Evolutionary conservation across 306 rosid species (phyloP).

Genomic region (Adenanthera pavonina): DNA sequence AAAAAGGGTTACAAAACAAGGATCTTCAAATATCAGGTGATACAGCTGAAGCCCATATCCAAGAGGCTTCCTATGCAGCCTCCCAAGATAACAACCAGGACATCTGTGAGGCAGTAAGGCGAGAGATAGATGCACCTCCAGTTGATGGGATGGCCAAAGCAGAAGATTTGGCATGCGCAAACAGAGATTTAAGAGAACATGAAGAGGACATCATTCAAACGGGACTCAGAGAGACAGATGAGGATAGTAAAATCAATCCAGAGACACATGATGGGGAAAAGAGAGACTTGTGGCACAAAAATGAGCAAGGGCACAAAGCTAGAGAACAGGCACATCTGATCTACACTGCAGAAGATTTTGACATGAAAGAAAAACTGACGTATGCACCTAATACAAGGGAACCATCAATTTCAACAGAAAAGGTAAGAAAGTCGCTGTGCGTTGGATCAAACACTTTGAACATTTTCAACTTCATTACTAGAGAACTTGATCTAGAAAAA

Average conservation of each 20-base stretch:
- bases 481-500: not conserved
- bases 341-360: constrained; percentile 11
- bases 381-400: constrained; percentile 1
- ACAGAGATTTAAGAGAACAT: not conserved
- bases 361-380: constrained; percentile 24
- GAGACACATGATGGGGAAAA: constrained; percentile 18
- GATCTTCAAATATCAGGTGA: constrained; percentile 30
- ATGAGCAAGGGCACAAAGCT: constrained; percentile 29
- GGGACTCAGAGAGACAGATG: constrained; percentile 19
- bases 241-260: constrained; percentile 13
- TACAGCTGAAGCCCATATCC: not conserved
- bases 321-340: constrained; percentile 1
- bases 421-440: constrained; percentile 30
- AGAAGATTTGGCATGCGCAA: constrained; percentile 26
- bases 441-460: not conserved
- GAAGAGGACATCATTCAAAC: constrained; percentile 16
- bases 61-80: constrained; percentile 13
- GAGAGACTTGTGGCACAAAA: constrained; percentile 24
- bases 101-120: constrained; percentile 7
- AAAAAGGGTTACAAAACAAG: constrained; percentile 13
- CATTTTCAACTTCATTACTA: constrained; percentile 3
- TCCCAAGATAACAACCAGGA: constrained; percentile 26
- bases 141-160: constrained; percentile 20
- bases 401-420: constrained; percentile 29
- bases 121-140: constrained; percentile 3